phyloP scores from a whole-genome alignment of 2,329 filamentous ascomycete genomes.

The Aquanectria penicillioides region DNA sequence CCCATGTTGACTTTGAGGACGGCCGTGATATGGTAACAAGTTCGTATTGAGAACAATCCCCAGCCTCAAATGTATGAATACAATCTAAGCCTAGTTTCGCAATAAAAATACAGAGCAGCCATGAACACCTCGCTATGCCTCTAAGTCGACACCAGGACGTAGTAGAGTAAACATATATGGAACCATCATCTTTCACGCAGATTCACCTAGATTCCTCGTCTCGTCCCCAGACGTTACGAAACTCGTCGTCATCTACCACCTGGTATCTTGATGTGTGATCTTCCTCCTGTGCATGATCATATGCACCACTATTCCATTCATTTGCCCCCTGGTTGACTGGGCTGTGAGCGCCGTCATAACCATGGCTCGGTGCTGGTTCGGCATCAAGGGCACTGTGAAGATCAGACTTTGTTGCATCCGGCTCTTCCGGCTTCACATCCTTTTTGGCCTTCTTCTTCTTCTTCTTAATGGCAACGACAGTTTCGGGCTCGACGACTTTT shows the following conservation, averaged over 20 bases:
- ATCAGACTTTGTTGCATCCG: constrained; percentile 42
- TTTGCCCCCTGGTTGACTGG: constrained; percentile 33
- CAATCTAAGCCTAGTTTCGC: constrained; percentile 10
- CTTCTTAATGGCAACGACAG: constrained; percentile 50
- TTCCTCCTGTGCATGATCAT: constrained; percentile 24
- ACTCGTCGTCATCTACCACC: constrained; percentile 54
- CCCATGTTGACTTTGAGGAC: too few relatives aligned
- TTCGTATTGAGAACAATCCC: neutral
- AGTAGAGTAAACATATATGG: constrained; percentile 30
- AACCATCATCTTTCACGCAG: too few relatives aligned
- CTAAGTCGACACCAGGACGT: constrained; percentile 26
- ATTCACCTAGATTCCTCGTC: constrained; percentile 37
- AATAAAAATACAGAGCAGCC: constrained; percentile 18
- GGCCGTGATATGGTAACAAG: too few relatives aligned
- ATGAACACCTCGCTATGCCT: constrained; percentile 42
- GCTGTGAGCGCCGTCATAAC: constrained; percentile 34
- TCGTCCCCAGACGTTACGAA: constrained; percentile 57
- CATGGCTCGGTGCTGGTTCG: constrained; percentile 16
- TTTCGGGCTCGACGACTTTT: constrained; percentile 34
- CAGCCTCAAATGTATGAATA: too few relatives aligned
- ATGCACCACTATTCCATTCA: constrained; percentile 8
- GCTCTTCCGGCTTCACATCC: constrained; percentile 47
- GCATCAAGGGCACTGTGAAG: constrained; percentile 37
- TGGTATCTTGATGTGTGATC: constrained; percentile 38
- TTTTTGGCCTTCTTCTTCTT: constrained; percentile 53